These are phyloP conservation scores for Mortierella claussenii DNA, from an alignment of 192 early-diverging fungal genomes.

Conservation along the genomic window DNA sequence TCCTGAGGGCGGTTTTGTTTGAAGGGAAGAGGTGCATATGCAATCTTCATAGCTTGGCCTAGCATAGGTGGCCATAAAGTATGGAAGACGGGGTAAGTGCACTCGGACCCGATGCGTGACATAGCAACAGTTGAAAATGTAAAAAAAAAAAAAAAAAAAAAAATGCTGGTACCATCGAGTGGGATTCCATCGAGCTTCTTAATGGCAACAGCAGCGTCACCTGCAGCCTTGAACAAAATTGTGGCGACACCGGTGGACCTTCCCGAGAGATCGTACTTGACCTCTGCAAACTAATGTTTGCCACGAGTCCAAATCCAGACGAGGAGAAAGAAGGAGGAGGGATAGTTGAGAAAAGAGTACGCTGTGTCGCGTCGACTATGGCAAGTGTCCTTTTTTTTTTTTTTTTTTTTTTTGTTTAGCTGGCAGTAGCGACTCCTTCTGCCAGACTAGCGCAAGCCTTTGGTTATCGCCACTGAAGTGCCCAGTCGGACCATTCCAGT, in stretches of 20 bases:
- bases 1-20: conserved; percentile 13
- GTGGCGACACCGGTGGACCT: conserved; percentile 63
- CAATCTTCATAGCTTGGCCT: conserved; percentile 51
- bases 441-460: too few relatives aligned
- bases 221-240: conserved; percentile 52
- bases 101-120: too few relatives aligned
- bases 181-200: conserved; percentile 61
- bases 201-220: conserved; percentile 57
- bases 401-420: conserved; percentile 18
- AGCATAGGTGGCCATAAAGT: too few relatives aligned
- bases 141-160: neutral
- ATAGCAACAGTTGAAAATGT: too few relatives aligned
- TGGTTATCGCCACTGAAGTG: too few relatives aligned
- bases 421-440: too few relatives aligned
- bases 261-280: conserved; percentile 65
- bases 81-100: too few relatives aligned
- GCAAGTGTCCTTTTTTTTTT: neutral
- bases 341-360: neutral
- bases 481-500: neutral
- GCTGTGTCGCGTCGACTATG: neutral
- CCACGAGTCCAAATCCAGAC: too few relatives aligned
- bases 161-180: conserved; percentile 57
- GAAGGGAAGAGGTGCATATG: conserved; percentile 29
- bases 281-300: conserved; percentile 34
- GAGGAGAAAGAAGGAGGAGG: neutral